phyloP scores from a whole-genome alignment of 1,139 yeast genomes.

The Tardiomyces blankii region DNA sequence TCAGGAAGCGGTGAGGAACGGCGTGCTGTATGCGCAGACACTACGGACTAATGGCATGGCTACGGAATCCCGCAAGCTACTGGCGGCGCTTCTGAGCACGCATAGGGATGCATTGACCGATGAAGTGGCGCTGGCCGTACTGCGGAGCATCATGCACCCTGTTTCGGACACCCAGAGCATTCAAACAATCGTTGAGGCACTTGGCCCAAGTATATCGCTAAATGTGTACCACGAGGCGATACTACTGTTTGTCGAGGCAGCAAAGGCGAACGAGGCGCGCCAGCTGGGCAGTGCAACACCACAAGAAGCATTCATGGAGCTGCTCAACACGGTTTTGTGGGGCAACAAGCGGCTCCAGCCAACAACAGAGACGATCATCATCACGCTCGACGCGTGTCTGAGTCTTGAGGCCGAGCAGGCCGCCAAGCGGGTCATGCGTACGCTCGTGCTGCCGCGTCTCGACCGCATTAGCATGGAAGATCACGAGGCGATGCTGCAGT shows the following conservation, averaged over 20 bases:
- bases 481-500: not conserved
- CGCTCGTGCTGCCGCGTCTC: conserved; percentile 8
- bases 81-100: conserved; percentile 8
- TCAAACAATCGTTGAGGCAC: not conserved
- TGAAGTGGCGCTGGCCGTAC: conserved; percentile 1
- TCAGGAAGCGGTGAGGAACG: conserved; percentile 11
- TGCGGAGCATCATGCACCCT: not conserved
- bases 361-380: conserved; percentile 11
- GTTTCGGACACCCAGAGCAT: not conserved
- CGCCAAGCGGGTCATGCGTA: conserved; percentile 9
- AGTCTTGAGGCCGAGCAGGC: conserved; percentile 7
- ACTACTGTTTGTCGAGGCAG: too few relatives aligned
- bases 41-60: conserved; percentile 11
- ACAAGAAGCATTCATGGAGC: conserved; percentile 1
- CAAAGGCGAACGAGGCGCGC: too few relatives aligned
- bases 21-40: conserved; percentile 10
- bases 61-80: conserved; percentile 13
- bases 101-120: conserved; percentile 3
- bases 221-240: too few relatives aligned
- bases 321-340: conserved; percentile 6
- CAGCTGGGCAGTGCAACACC: too few relatives aligned
- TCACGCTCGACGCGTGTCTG: conserved; percentile 14
- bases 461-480: not conserved
- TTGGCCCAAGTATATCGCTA: too few relatives aligned
- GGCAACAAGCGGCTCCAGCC: conserved; percentile 2